These are phyloP conservation scores for Cytospora mali DNA, from an alignment of 2,329 filamentous ascomycete genomes.

Conservation along the genomic window DNA sequence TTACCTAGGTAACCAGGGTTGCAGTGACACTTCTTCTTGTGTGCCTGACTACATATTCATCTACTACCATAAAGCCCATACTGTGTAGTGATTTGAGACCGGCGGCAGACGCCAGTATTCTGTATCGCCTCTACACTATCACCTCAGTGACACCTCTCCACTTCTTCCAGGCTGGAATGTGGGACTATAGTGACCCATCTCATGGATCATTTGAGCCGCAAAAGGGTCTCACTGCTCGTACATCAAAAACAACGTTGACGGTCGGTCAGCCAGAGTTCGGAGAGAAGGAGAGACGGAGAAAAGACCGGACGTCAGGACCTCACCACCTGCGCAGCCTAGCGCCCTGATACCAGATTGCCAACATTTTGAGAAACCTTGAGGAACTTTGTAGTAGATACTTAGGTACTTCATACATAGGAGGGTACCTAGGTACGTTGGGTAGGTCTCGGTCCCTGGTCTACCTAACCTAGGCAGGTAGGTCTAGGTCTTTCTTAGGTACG, in stretches of 20 bases:
- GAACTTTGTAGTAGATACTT: too few species aligned
- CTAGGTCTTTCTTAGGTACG: background rate
- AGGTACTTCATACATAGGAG: background rate
- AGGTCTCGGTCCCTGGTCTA: background rate
- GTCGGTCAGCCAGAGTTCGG: background rate
- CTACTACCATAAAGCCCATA: background rate
- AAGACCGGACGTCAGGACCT: background rate
- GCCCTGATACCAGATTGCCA: too few species aligned
- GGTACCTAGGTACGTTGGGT: background rate
- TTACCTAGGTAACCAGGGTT: background rate
- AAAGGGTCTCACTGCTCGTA: background rate
- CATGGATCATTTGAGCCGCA: background rate
- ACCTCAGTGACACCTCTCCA: background rate
- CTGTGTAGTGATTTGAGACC: background rate
- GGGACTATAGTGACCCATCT: background rate
- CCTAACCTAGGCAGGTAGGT: background rate
- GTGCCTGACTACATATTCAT: background rate
- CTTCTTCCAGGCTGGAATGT: background rate
- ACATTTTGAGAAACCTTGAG: too few species aligned
- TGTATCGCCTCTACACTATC: background rate
- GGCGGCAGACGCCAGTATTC: background rate
- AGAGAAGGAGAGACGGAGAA: background rate
- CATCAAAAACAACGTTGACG: background rate
- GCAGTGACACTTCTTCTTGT: background rate
- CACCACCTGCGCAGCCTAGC: too few species aligned